Percentiles rank a stretch among this genome's conserved stretches.
These are phyloP conservation scores for Metschnikowia peoriensis DNA, from an alignment of 805 yeast species.

Conservation along the genomic window DNA sequence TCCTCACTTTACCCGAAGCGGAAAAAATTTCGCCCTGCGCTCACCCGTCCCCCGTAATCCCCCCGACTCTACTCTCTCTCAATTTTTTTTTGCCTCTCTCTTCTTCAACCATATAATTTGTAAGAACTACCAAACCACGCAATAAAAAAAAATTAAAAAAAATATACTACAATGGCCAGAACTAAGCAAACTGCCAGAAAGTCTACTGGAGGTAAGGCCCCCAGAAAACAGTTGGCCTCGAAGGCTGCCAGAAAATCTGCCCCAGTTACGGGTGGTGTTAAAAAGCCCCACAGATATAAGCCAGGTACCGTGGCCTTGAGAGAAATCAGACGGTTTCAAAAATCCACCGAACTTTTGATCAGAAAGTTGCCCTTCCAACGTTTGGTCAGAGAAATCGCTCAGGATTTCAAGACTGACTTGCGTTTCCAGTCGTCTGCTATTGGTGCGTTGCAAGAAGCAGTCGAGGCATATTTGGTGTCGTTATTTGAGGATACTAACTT, in stretches of 20 bases:
- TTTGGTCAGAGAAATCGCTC: conserved; percentile 48
- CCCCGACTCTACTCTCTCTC: neutral
- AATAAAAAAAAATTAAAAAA: neutral
- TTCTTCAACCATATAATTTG: neutral
- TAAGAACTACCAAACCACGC: neutral
- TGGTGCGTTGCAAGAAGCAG: conserved; percentile 48
- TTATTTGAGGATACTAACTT: conserved; percentile 47
- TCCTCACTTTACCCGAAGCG: neutral
- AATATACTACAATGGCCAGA: conserved; percentile 35
- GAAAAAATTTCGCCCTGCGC: neutral
- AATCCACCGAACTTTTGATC: conserved; percentile 44
- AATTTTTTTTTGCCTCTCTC: neutral
- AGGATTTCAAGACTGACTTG: conserved; percentile 46
- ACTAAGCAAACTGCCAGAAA: conserved; percentile 48
- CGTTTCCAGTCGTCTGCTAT: conserved; percentile 47
- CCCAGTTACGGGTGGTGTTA: conserved; percentile 46
- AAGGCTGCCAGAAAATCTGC: conserved; percentile 50
- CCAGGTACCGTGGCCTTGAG: conserved; percentile 50
- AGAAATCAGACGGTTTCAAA: conserved; percentile 48
- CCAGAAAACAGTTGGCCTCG: conserved; percentile 48
- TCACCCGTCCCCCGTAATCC: conserved; percentile 2
- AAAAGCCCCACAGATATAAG: conserved; percentile 49
- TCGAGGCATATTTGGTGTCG: conserved; percentile 46
- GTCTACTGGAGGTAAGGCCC: conserved; percentile 49
- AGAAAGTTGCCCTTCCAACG: conserved; percentile 48